These are phyloP conservation scores for Lasiodiplodia sp. DNA, from an alignment of 2,329 filamentous ascomycete genomes.

Conservation along the genomic window DNA sequence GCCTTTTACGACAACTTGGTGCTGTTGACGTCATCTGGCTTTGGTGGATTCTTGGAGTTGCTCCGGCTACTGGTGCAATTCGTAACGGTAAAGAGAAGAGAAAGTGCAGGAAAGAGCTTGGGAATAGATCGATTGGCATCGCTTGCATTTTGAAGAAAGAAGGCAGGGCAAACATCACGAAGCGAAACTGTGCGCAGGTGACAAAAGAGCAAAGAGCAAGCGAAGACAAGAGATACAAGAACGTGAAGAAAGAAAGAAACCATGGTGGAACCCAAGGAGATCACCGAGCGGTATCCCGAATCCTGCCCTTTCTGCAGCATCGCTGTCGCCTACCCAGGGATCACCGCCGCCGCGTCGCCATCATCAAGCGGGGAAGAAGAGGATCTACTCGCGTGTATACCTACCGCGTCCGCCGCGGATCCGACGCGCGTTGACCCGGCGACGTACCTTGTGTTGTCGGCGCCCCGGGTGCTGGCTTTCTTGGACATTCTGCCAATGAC, in stretches of 20 bases:
- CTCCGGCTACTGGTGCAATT: neutral
- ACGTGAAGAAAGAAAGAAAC: no score
- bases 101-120: neutral
- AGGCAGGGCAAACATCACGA: neutral
- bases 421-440: conserved; percentile 46
- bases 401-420: conserved; percentile 36
- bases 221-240: neutral
- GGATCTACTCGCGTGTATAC: conserved; percentile 35
- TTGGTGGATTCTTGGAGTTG: neutral
- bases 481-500: conserved; percentile 92
- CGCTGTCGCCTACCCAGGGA: conserved; percentile 55
- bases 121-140: neutral
- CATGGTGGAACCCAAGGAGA: conserved; percentile 20
- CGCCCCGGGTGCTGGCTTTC: conserved; percentile 80
- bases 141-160: neutral
- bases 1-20: neutral
- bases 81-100: neutral
- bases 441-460: conserved; percentile 75
- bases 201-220: neutral
- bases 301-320: conserved; percentile 67
- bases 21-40: neutral
- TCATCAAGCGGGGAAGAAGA: neutral
- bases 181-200: neutral
- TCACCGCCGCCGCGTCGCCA: conserved; percentile 29
- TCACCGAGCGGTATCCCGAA: conserved; percentile 46